Evolutionary conservation across 176 grass and related monocot species (phyloP), one percentile per base, ranked within the genome.

Genomic region (Oryza rufipogon): DNA sequence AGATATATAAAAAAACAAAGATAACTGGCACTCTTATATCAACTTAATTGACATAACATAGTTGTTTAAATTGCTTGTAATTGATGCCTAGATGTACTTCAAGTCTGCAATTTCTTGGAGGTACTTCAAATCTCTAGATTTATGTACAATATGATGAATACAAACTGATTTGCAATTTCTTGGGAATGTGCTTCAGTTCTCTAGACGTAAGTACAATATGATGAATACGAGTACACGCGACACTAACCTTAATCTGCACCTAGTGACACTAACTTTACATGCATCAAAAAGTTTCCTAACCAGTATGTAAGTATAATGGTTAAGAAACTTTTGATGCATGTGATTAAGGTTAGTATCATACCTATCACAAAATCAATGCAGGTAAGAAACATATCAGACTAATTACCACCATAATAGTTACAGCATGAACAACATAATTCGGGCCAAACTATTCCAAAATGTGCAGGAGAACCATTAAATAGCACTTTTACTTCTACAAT

Each of bases 361-460:
- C 36, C n/a, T 11, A 22, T 64, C 64, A 63, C 5, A 82, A 71
- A 48, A 71, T 19, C 7, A 85, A 64, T 63, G 76, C 42, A 36
- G 12, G 25, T 8, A 48, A 38, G 16, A 56, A 52, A 41, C 6
- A 46, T 36, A 67, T 39, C 58, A 63, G 58, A 38, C 28, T 54
- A 7, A 17, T 17, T 38, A 68, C 33, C 33, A 70, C 12, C 13
- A 49, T 54, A 84, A 46, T 11, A 68, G 26, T 20, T 41, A 69
- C 17, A 44, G 6, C 10, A n/a, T 38, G 66, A 36, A 30, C 64
- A 1, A 47, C 38, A 36, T 28, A 73, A 66, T 71, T 67, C 14
- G 54, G 19, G 14, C 2, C 1, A 74, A 56, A 71, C 4, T 3
- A 64, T 33, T 52, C 5, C 52, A 76, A 80, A 69, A 38, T 49